These are phyloP conservation scores for Rhodotorula sp. DNA, from an alignment of 1,284 basidiomycete species.

Conservation along the genomic window DNA sequence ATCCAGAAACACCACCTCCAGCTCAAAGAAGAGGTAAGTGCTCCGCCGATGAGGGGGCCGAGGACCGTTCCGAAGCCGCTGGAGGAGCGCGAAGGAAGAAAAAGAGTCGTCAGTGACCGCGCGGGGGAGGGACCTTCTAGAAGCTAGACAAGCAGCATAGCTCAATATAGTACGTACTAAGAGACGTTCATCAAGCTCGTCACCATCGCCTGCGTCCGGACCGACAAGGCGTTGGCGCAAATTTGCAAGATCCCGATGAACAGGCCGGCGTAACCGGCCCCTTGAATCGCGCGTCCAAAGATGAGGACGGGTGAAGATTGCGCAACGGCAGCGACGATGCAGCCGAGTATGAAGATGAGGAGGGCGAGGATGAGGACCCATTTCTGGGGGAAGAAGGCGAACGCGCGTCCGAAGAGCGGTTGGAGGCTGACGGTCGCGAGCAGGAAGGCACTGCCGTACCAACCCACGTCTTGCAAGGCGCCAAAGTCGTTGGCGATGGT, in stretches of 20 bases:
- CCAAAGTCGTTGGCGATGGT: slow-evolving; percentile 29
- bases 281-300: slow-evolving; percentile 41
- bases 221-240: slow-evolving; percentile 12
- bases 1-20: slow-evolving; percentile 33
- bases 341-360: slow-evolving; percentile 43
- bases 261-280: slow-evolving; percentile 17
- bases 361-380: slow-evolving; percentile 38
- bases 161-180: slow-evolving; percentile 1
- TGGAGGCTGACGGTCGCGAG: slow-evolving; percentile 28
- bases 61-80: slow-evolving; percentile 14
- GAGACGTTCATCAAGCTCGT: slow-evolving; percentile 22
- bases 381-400: slow-evolving; percentile 40
- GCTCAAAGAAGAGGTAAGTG: background rate
- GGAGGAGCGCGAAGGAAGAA: no score
- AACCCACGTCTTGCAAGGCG: slow-evolving; percentile 28
- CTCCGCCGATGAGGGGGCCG: slow-evolving; percentile 26
- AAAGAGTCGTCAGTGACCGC: background rate
- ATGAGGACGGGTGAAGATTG: slow-evolving; percentile 43
- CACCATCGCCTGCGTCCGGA: slow-evolving; percentile 24
- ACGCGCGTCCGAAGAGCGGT: slow-evolving; percentile 25
- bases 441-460: slow-evolving; percentile 32
- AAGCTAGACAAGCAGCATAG: background rate
- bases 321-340: slow-evolving; percentile 43
- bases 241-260: slow-evolving; percentile 23
- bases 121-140: background rate